A percentile compares a stretch with the other conserved stretches of the same genome.
Conservation (phyloP, 768 basidiomycete species). For the Mrakia frigida region DNA sequence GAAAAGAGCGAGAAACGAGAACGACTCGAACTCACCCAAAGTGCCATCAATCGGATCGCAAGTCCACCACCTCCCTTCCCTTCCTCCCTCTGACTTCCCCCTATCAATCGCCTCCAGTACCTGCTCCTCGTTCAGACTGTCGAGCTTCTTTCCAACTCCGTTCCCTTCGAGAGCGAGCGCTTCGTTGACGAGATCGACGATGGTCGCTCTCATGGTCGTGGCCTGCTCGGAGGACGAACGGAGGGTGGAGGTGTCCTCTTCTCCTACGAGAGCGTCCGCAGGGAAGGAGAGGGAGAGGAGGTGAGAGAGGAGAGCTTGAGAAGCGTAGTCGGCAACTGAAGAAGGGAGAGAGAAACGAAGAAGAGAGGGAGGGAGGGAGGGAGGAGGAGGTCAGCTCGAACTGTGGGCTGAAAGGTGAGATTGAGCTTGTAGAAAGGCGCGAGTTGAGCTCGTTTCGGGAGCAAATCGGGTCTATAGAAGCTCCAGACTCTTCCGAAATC, state of each 20-base stretch:
- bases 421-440: neutral
- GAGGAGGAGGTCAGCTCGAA: slow-evolving; percentile 11
- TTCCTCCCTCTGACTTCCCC: slow-evolving; percentile 69
- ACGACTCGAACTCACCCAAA: slow-evolving; percentile 23
- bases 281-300: slow-evolving; percentile 76
- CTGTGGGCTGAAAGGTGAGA: neutral
- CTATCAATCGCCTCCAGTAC: slow-evolving; percentile 82
- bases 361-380: neutral
- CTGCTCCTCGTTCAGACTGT: slow-evolving; percentile 51
- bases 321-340: slow-evolving; percentile 90
- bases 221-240: slow-evolving; percentile 47
- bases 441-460: neutral
- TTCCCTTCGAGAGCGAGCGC: slow-evolving; percentile 56
- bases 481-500: too few species aligned
- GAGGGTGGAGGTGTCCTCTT: slow-evolving; percentile 83
- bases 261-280: slow-evolving; percentile 80
- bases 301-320: slow-evolving; percentile 83
- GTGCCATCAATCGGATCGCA: slow-evolving; percentile 90
- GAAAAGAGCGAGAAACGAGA: neutral
- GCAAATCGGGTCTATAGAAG: neutral
- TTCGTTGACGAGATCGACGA: slow-evolving; percentile 77
- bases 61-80: slow-evolving; percentile 52
- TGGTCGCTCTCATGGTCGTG: slow-evolving; percentile 56
- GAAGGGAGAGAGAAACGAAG: too few species aligned
- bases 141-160: slow-evolving; percentile 45